Evolutionary conservation across 176 grass and related monocot species (phyloP), one percentile per base, ranked within the genome.

Genomic region (Hyparrhenia diplandra): DNA sequence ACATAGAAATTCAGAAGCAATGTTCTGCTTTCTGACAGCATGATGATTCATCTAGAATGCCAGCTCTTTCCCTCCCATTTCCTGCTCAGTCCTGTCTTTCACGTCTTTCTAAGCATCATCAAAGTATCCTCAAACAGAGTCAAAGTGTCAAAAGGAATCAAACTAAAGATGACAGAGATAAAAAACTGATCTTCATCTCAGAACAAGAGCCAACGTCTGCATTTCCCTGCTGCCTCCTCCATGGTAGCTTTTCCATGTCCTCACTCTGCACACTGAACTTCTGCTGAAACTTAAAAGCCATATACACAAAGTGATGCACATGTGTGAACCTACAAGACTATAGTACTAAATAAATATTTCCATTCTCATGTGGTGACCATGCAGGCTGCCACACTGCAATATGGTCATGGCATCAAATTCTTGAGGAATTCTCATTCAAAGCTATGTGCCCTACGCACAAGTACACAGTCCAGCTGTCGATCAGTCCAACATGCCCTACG

Each of bases 11-110:
- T 13, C 13, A n/a, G 13, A 49, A 75, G 52, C 64, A 27, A 32
- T 80, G 69, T 42, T 59, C 65, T 47, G 29, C 51, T 88, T 75
- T 80, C 74, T 49, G 76, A 35, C 82, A 69, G 3, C 76, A 64
- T 68, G 31, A 55, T 64, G 54, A 57, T 58, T 57, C 49, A 21
- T 81, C 70, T 46, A 81, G 69, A 37, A 46, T 27, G 10, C 65
- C 76, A 42, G 57, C 36, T 59, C 35, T 69, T 67, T 65, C 21
- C 11, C 4, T 14, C 16, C 45, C 74, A 34, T 76, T 84, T 80
- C 76, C 23, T 69, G 63, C 76, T 69, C 40, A 80, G 71, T 84
- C 70, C 4, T 62, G 60, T 74, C 31, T 31, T 1, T 4, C 54
- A 0, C 0, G 14, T 52, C 29, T 63, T 67, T 51, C 14, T 61